Percentiles rank a stretch among this genome's conserved stretches.
These are phyloP conservation scores for Plantago elongata DNA, from an alignment of 257 asterid genomes.

Conservation along the genomic window DNA sequence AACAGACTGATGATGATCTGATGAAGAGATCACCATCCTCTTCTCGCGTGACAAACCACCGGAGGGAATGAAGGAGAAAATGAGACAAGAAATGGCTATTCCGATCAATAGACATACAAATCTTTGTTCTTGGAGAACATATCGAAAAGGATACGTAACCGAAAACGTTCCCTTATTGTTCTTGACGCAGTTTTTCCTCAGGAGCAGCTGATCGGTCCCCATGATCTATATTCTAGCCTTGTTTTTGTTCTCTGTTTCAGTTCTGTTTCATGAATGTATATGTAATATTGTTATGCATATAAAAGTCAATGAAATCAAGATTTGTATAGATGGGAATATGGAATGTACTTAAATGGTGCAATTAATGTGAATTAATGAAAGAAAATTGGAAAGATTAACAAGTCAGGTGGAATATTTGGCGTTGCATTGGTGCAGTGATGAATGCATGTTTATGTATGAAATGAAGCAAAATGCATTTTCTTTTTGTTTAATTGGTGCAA, in stretches of 20 bases:
- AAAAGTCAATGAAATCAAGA: neutral
- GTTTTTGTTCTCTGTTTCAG: neutral
- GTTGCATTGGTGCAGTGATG: slow-evolving; percentile 3
- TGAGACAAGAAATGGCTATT: slow-evolving; percentile 31
- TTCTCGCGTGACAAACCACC: neutral
- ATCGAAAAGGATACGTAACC: slow-evolving; percentile 31
- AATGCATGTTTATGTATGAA: slow-evolving; percentile 22
- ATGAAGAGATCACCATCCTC: slow-evolving; percentile 17
- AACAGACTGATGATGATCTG: slow-evolving; percentile 20
- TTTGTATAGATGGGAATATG: neutral
- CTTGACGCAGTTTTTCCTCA: slow-evolving; percentile 17
- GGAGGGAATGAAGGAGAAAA: slow-evolving; percentile 28
- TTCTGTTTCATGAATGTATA: neutral
- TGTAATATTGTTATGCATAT: neutral
- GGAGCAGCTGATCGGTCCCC: slow-evolving; percentile 35
- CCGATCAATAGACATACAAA: slow-evolving; percentile 50
- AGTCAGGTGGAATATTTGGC: slow-evolving; percentile 15
- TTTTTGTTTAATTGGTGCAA: neutral
- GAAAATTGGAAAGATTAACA: neutral
- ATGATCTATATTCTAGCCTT: neutral
- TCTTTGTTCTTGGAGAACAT: slow-evolving; percentile 51
- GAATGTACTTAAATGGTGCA: neutral
- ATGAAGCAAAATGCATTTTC: slow-evolving; percentile 13
- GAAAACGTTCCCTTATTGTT: slow-evolving; percentile 12
- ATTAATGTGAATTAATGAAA: slow-evolving; percentile 13